A percentile compares a stretch with the other conserved stretches of the same genome.
Conservation (phyloP, 1,139 yeast species). For the Tardiomyces blankii region DNA sequence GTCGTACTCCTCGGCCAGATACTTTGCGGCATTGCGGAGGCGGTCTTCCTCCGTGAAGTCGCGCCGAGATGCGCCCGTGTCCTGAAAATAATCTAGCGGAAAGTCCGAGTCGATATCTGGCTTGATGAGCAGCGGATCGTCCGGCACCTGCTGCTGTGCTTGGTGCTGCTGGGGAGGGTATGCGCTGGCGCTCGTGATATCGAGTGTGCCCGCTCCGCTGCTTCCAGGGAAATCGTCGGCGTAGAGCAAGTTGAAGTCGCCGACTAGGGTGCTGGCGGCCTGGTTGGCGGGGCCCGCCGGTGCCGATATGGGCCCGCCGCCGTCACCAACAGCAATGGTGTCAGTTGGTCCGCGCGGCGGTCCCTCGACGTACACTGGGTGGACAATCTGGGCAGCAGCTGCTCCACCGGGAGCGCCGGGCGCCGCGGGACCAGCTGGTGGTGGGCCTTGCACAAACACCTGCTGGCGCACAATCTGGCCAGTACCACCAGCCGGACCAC, state of each 20-base stretch:
- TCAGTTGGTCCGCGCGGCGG: background rate
- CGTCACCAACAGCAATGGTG: no score
- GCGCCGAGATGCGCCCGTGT: background rate
- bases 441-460: background rate
- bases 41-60: background rate
- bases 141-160: background rate
- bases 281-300: background rate
- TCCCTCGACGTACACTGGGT: background rate
- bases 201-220: background rate
- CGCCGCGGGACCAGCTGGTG: background rate
- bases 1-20: background rate
- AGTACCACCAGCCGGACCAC: background rate
- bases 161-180: background rate
- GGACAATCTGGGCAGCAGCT: background rate
- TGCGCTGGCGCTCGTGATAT: background rate
- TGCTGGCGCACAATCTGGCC: background rate
- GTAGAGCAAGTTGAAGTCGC: slow-evolving; percentile 3
- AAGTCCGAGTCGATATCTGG: slow-evolving; percentile 18
- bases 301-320: background rate
- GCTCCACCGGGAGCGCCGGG: no score
- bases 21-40: background rate
- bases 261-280: slow-evolving; percentile 3
- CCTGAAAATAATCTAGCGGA: slow-evolving; percentile 19
- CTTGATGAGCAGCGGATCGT: slow-evolving; percentile 7
- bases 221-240: background rate